These are phyloP conservation scores for Dioscorea dumetorum DNA, from an alignment of 106 monocot genomes.

Conservation along the genomic window DNA sequence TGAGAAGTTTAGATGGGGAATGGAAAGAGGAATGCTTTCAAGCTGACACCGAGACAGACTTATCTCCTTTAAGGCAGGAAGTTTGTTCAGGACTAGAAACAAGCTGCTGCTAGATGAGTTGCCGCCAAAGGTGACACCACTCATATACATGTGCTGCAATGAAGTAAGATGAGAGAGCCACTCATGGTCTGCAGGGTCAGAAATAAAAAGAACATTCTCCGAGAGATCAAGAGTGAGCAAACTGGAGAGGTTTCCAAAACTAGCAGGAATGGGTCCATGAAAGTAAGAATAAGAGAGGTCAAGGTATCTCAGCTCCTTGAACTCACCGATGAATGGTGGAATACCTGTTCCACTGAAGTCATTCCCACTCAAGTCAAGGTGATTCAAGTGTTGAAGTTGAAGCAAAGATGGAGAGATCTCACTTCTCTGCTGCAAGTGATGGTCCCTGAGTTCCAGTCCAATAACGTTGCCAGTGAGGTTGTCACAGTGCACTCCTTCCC, in stretches of 20 bases:
- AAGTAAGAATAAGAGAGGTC: slow-evolving; percentile 16
- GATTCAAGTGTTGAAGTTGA: slow-evolving; percentile 3
- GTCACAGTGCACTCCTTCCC: slow-evolving; percentile 31
- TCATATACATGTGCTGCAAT: slow-evolving; percentile 19
- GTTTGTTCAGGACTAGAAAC: slow-evolving; percentile 8
- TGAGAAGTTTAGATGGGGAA: slow-evolving; percentile 19
- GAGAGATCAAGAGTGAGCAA: slow-evolving; percentile 8
- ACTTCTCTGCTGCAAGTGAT: neutral
- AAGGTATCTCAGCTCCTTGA: slow-evolving; percentile 17
- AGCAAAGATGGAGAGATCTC: slow-evolving; percentile 1
- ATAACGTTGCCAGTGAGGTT: slow-evolving; percentile 24
- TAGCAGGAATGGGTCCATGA: slow-evolving; percentile 12
- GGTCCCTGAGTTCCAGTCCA: slow-evolving; percentile 19
- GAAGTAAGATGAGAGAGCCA: slow-evolving; percentile 28
- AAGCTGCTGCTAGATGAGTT: neutral
- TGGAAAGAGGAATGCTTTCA: neutral
- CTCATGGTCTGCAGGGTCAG: neutral
- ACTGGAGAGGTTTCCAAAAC: slow-evolving; percentile 10
- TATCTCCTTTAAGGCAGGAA: slow-evolving; percentile 7
- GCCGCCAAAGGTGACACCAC: neutral
- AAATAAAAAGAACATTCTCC: neutral
- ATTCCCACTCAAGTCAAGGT: slow-evolving; percentile 32
- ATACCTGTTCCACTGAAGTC: slow-evolving; percentile 3
- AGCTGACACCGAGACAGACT: neutral
- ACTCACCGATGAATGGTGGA: slow-evolving; percentile 16